phyloP scores from a whole-genome alignment of 768 basidiomycete species.

The Panellus pusillus region DNA sequence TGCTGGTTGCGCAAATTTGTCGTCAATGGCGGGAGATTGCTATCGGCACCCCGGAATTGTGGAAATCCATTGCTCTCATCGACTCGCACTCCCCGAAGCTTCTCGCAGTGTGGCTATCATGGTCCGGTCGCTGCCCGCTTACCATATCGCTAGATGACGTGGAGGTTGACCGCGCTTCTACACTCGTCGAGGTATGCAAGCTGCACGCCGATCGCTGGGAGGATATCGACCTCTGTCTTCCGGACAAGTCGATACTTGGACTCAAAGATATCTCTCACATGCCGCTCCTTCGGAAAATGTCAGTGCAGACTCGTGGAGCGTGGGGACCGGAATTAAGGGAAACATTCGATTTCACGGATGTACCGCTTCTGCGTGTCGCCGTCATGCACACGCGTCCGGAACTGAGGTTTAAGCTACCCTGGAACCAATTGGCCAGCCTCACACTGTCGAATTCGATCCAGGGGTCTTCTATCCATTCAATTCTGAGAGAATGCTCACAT shows the following conservation, averaged over 20 bases:
- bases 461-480: not conserved
- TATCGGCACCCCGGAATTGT: not conserved
- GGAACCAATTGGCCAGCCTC: constrained; percentile 2
- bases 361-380: not conserved
- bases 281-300: not conserved
- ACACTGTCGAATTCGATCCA: not conserved
- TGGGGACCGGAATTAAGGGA: not conserved
- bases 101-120: constrained; percentile 3
- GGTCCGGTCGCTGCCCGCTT: constrained; percentile 3
- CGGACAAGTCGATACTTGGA: not conserved
- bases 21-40: not conserved
- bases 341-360: not conserved
- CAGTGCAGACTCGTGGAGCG: not conserved
- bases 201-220: constrained; percentile 3
- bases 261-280: not conserved
- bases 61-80: constrained; percentile 4
- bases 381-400: not conserved
- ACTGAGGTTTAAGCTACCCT: constrained; percentile 1
- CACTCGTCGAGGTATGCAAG: constrained; percentile 1
- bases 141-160: constrained; percentile 2
- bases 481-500: not conserved
- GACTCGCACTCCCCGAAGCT: constrained; percentile 3
- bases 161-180: not conserved
- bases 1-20: constrained; percentile 2
- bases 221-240: not conserved